phyloP scores from a whole-genome alignment of 495 filamentous ascomycete genomes.

The Clohesyomyces aquaticus region DNA sequence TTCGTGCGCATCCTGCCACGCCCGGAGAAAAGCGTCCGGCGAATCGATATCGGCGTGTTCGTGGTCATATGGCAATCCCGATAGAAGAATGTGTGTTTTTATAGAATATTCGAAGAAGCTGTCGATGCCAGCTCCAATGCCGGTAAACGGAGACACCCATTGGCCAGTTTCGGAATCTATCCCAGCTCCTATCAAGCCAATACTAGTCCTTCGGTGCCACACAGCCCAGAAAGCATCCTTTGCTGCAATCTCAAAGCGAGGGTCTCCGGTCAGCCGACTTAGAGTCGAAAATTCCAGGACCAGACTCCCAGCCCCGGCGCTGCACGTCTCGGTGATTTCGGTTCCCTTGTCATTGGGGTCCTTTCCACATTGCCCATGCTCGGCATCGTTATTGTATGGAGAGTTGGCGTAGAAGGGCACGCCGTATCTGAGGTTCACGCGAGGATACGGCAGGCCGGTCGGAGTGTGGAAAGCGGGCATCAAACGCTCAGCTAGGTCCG shows the following conservation, averaged over 20 bases:
- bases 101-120: constrained; percentile 98
- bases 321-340: constrained; percentile 94
- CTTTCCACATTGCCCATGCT: constrained; percentile 49
- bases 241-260: constrained; percentile 80
- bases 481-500: constrained; percentile 79
- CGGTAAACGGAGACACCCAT: constrained; percentile 85
- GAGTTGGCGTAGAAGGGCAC: constrained; percentile 89
- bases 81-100: constrained; percentile 88
- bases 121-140: constrained; percentile 93
- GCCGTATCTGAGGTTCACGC: constrained; percentile 90
- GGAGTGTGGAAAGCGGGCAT: constrained; percentile 87
- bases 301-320: constrained; percentile 91
- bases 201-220: constrained; percentile 81
- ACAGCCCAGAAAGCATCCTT: constrained; percentile 96
- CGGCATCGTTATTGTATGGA: constrained; percentile 60
- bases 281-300: constrained; percentile 90
- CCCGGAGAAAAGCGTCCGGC: constrained; percentile 73
- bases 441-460: constrained; percentile 90
- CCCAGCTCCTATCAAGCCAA: constrained; percentile 87
- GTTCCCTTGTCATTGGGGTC: constrained; percentile 49
- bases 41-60: constrained; percentile 54
- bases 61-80: constrained; percentile 57
- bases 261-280: constrained; percentile 85
- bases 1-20: constrained; percentile 83
- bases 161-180: constrained; percentile 89